Evolutionary conservation across 2,329 filamentous ascomycete species (phyloP), one percentile per base, ranked within the genome.

Genomic region (Talaromyces sp.): DNA sequence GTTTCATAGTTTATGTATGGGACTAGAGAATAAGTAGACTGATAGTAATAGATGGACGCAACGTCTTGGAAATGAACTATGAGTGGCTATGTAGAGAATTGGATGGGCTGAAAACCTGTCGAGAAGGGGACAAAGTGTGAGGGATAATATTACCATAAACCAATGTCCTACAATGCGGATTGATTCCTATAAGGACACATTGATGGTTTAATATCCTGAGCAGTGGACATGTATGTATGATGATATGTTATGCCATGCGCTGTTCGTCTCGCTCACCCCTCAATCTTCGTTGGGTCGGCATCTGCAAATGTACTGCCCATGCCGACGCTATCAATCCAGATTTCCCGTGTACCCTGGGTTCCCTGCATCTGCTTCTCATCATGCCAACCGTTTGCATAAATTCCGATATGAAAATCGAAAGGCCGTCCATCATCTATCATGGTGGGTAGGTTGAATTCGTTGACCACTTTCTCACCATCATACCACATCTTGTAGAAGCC

Each of bases 301-400:
- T 78, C 76, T 8, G 67, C 66, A 60, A 74, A 76, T 1, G 65
- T 69, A 2, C 73, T 75, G 1, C 77, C 79, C 7, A 75, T 68
- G 5, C 75, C 72, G 59, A 81, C 73, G 69, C 80, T 74, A 61
- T 81, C 79, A 62, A 75, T 79, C 77, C 78, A 82, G n/a, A 80
- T 64, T 67, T 79, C 72, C 9, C 79, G 69, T 21, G 74, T 75
- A 0, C 65, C 63, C 69, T 80, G 78, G 15, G 60, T 72, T 0
- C 76, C 77, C 48, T 69, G 62, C 63, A 72, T 70, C 13, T 68
- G 64, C 1, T 67, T 66, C 37, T 77, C 69, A 60, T 81, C 78
- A 58, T 78, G 67, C 79, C 78, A 81, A 10, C 73, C 72, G 63
- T 80, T 81, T 0, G 78, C 78, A 65, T 81, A 81, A 33, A 81